Conservation (phyloP, 2,329 filamentous ascomycete species). For the Rutstroemia sp. region DNA sequence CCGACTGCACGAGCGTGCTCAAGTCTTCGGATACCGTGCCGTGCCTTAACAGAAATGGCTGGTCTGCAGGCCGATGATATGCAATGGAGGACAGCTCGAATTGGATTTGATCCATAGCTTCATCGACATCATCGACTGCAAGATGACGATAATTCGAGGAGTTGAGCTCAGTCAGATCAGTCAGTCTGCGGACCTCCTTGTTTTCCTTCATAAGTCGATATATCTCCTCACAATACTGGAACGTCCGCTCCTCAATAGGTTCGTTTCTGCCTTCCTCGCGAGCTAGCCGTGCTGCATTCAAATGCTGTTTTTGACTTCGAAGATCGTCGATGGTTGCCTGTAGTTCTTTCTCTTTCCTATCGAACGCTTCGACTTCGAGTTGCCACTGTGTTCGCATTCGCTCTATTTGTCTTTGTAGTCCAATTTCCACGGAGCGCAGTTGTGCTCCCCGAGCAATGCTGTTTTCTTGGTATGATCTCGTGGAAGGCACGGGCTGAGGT, state of each 20-base stretch:
- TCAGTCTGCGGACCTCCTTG: not conserved
- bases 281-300: not conserved
- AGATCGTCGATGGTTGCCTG: not conserved
- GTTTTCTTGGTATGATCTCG: not conserved
- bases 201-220: not conserved
- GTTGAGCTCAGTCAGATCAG: not conserved
- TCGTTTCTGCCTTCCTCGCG: not conserved
- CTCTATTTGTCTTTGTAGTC: not conserved
- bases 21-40: not conserved
- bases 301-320: not conserved
- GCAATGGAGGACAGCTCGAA: conserved; percentile 10
- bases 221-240: not conserved
- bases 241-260: not conserved
- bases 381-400: conserved; percentile 3
- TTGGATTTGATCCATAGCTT: conserved; percentile 7
- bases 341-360: not conserved
- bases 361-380: not conserved
- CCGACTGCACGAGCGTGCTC: not conserved
- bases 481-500: not conserved
- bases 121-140: not conserved
- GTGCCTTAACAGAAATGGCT: not conserved
- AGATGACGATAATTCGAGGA: not conserved
- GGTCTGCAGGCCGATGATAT: not conserved
- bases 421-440: not conserved
- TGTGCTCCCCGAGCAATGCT: not conserved